Percentiles rank a stretch among this genome's conserved stretches.
Evolutionary conservation across 78 protist species (phyloP).

Genomic region (Monocercomonoides exilis): DNA sequence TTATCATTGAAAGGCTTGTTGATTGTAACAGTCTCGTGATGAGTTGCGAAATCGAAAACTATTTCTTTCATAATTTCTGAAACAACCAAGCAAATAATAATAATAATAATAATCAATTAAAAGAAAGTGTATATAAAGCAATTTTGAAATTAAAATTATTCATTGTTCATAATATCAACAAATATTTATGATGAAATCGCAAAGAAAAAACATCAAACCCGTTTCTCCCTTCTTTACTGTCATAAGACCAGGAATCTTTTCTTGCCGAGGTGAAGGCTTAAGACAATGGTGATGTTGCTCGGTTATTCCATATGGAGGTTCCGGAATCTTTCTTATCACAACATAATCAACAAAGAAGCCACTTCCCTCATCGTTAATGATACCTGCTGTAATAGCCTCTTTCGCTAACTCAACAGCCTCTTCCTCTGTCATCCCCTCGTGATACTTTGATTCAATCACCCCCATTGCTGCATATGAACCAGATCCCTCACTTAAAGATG

Average conservation of each 20-base stretch:
- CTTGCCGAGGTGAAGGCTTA: neutral
- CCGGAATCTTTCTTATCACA: neutral
- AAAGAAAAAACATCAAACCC: too few relatives aligned
- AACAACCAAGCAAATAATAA: too few relatives aligned
- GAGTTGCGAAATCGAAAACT: neutral
- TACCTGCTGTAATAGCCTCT: slow-evolving; percentile 9
- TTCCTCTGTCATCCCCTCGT: neutral
- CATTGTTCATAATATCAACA: too few relatives aligned
- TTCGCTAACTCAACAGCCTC: neutral
- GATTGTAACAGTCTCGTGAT: neutral
- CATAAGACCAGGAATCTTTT: neutral
- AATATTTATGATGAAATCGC: too few relatives aligned
- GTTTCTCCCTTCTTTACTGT: neutral
- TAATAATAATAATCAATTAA: too few relatives aligned
- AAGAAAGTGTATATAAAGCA: too few relatives aligned
- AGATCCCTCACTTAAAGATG: slow-evolving; percentile 3
- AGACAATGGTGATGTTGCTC: neutral
- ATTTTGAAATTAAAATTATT: too few relatives aligned
- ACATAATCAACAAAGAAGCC: slow-evolving; percentile 1
- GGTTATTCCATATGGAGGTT: neutral
- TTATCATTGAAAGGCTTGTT: neutral
- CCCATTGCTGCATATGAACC: slow-evolving; percentile 14
- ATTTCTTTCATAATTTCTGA: neutral
- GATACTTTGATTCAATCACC: neutral
- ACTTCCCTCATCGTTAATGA: slow-evolving; percentile 10